Percentiles rank a stretch among this genome's conserved stretches.
Conservation (phyloP, 768 basidiomycete species). For the Tricholoma saponaceum region DNA sequence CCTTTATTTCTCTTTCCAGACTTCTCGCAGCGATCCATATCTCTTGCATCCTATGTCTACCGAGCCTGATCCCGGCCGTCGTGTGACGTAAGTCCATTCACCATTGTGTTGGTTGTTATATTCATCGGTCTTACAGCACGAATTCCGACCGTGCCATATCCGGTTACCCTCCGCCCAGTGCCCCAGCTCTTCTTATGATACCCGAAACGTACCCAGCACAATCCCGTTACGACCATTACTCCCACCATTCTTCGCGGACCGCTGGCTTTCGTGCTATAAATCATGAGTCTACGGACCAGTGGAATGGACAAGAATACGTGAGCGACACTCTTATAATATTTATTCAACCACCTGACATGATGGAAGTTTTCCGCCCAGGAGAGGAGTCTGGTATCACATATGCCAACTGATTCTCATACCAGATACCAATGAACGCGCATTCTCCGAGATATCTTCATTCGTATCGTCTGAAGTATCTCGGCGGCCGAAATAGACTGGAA, state of each 20-base stretch:
- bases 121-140: slow-evolving; percentile 4
- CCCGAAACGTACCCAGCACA: slow-evolving; percentile 55
- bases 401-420: slow-evolving; percentile 36
- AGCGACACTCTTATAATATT: slow-evolving; percentile 19
- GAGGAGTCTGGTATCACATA: slow-evolving; percentile 33
- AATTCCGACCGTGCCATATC: slow-evolving; percentile 31
- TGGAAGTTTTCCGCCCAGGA: slow-evolving; percentile 30
- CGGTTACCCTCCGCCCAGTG: slow-evolving; percentile 39
- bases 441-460: neutral
- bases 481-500: neutral
- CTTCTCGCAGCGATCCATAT: slow-evolving; percentile 38
- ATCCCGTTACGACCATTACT: slow-evolving; percentile 46
- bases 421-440: slow-evolving; percentile 34
- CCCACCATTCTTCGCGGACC: slow-evolving; percentile 33
- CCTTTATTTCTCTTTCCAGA: slow-evolving; percentile 9
- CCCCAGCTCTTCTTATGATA: slow-evolving; percentile 50
- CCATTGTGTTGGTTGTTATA: slow-evolving; percentile 5
- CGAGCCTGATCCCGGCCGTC: slow-evolving; percentile 41
- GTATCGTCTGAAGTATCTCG: neutral
- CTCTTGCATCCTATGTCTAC: slow-evolving; percentile 39
- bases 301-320: slow-evolving; percentile 66
- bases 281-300: slow-evolving; percentile 48
- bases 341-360: slow-evolving; percentile 1
- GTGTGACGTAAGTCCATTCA: slow-evolving; percentile 39
- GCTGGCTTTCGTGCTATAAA: slow-evolving; percentile 48